Evolutionary conservation across 2,329 filamentous ascomycete species (phyloP), one percentile per base, ranked within the genome.

Genomic region (Paramyrothecium sp.): DNA sequence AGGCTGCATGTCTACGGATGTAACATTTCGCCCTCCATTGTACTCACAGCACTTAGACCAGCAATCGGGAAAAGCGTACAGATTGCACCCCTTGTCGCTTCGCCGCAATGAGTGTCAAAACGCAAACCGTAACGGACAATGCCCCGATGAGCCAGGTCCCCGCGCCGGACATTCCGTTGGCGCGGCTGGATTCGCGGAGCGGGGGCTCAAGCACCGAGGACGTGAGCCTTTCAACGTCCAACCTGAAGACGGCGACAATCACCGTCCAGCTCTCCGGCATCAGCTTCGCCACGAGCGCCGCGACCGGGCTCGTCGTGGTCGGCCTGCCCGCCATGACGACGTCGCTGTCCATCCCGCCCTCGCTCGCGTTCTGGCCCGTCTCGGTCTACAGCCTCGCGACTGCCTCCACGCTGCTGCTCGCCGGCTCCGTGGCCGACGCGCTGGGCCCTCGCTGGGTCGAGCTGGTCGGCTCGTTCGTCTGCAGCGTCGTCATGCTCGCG

Each of bases 271-370:
- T 68, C 3, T 62, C 61, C 0, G 66, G 66, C 8, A 61, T 68
- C 16, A 68, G 65, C 19, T 68, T 69, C 49, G 53, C 61, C 4
- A 57, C 60, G 7, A 67, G 67, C 50, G 56, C 63, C 26, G 55
- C 59, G 30, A 67, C 65, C 12, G 66, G 66, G 2, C 55, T 78
- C 2, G 65, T 78, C 16, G 66, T 76, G 2, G 70, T 78, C 26
- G 70, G 70, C 22, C 68, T 80, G 0, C 75, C 78, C 3, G 64
- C 67, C 12, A 78, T 81, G 57, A 71, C 74, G 1, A 55, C 61
- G 16, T 72, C 75, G 26, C 61, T 79, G 41, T 54, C 61, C 23
- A 60, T 77, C 1, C 67, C 69, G 8, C 47, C 61, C 3, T 65
- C 67, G 1, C 69, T 77, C 13, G 65, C 70, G 2, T 70, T 76